These are phyloP conservation scores for Colletotrichum limetticola DNA, from an alignment of 2,329 filamentous ascomycete genomes.

Conservation along the genomic window DNA sequence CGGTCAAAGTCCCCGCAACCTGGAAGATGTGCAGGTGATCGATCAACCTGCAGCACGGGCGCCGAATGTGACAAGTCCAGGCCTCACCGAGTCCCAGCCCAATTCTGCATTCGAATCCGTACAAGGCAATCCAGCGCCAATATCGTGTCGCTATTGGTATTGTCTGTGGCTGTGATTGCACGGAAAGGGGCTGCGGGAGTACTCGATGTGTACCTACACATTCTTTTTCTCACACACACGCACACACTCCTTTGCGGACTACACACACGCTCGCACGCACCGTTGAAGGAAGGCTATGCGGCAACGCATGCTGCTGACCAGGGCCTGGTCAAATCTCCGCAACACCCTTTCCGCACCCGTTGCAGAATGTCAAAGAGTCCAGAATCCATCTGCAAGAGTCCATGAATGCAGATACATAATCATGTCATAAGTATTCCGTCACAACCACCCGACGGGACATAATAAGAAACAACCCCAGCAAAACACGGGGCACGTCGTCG, in stretches of 20 bases:
- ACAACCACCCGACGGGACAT: neutral
- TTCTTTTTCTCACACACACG: neutral
- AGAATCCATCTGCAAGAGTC: neutral
- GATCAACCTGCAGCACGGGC: conserved; percentile 22
- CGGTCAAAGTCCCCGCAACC: conserved; percentile 32
- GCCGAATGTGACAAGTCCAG: conserved; percentile 32
- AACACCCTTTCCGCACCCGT: neutral
- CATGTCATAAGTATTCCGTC: conserved; percentile 27
- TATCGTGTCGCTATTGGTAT: neutral
- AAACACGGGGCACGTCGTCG: conserved; percentile 1
- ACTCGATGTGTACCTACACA: neutral
- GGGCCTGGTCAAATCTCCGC: conserved; percentile 27
- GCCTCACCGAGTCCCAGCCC: conserved; percentile 4
- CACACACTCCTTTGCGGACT: neutral
- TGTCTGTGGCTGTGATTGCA: neutral
- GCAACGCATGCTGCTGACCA: neutral
- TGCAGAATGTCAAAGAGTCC: neutral
- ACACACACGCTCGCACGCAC: neutral
- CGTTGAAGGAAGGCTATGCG: neutral
- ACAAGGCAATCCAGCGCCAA: neutral
- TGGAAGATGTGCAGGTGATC: conserved; percentile 29
- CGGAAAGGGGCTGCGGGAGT: neutral
- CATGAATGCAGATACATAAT: conserved; percentile 18
- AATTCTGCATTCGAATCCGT: neutral
- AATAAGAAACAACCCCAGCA: neutral